Conservation (phyloP, 495 filamentous ascomycete species). For the Neohortaea acidophila region DNA sequence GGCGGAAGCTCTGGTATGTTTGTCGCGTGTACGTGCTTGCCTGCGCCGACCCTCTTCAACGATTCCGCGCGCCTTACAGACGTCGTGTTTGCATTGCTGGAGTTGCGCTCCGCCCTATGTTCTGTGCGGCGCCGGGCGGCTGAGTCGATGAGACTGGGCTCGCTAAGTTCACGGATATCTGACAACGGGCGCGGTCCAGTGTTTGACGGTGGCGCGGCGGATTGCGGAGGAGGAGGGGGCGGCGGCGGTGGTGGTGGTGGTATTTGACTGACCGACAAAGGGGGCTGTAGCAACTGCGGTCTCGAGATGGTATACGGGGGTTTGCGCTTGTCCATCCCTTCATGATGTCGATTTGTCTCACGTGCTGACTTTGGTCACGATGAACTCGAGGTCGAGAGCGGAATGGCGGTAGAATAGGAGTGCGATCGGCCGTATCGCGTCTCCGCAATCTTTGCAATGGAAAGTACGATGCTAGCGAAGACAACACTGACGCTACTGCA, state of each 20-base stretch:
- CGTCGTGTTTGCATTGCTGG: neutral
- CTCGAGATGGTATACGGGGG: neutral
- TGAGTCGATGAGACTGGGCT: conserved; percentile 29
- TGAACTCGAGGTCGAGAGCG: no score
- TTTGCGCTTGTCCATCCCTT: neutral
- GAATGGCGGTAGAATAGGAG: no score
- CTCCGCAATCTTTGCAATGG: no score
- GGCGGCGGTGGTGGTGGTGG: neutral
- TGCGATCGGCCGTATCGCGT: no score
- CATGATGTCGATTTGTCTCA: no score
- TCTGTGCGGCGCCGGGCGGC: conserved; percentile 1
- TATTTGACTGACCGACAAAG: neutral
- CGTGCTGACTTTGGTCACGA: no score
- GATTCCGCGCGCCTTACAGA: conserved; percentile 2
- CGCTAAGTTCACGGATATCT: conserved; percentile 31
- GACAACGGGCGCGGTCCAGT: conserved; percentile 26
- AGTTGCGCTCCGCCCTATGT: neutral
- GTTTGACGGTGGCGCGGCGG: no score
- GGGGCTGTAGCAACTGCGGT: neutral
- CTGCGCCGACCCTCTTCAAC: conserved; percentile 1
- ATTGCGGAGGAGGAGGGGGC: neutral
- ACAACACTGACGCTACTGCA: no score
- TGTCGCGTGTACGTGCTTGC: neutral
- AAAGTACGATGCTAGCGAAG: no score
- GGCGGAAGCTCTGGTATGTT: neutral